These are phyloP conservation scores for Abelmoschus esculentus DNA, from an alignment of 345 rosid species.

Conservation along the genomic window DNA sequence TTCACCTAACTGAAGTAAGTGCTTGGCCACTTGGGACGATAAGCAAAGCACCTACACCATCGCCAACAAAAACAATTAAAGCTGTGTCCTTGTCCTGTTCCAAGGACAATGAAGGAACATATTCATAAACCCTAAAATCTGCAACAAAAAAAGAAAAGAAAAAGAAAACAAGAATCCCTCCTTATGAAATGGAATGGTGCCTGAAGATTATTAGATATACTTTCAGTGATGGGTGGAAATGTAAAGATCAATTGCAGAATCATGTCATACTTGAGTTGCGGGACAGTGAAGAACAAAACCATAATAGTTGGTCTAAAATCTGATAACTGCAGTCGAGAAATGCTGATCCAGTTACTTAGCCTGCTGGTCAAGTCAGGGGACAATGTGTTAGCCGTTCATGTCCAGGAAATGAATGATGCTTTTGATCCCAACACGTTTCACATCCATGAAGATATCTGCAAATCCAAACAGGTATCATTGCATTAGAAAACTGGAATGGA, in stretches of 20 bases:
- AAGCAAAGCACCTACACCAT: not conserved
- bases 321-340: slow-evolving; percentile 24
- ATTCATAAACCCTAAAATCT: not conserved
- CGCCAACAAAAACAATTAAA: not conserved
- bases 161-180: not conserved
- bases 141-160: not conserved
- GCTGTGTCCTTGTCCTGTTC: not conserved
- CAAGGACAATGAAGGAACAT: not conserved
- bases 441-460: slow-evolving; percentile 35
- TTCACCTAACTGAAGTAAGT: slow-evolving; percentile 6
- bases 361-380: slow-evolving; percentile 18
- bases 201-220: not conserved
- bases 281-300: slow-evolving; percentile 20
- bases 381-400: slow-evolving; percentile 31
- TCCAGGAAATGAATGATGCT: slow-evolving; percentile 19
- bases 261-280: slow-evolving; percentile 10
- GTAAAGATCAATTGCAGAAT: slow-evolving; percentile 6
- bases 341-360: slow-evolving; percentile 21
- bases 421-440: slow-evolving; percentile 34
- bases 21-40: not conserved
- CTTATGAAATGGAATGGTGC: slow-evolving; percentile 15
- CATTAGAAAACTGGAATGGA: not conserved
- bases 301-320: slow-evolving; percentile 30
- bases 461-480: slow-evolving; percentile 20
- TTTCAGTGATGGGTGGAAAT: slow-evolving; percentile 18